These are phyloP conservation scores for Plantago coronopus DNA, from an alignment of 305 asterid species.

Conservation along the genomic window DNA sequence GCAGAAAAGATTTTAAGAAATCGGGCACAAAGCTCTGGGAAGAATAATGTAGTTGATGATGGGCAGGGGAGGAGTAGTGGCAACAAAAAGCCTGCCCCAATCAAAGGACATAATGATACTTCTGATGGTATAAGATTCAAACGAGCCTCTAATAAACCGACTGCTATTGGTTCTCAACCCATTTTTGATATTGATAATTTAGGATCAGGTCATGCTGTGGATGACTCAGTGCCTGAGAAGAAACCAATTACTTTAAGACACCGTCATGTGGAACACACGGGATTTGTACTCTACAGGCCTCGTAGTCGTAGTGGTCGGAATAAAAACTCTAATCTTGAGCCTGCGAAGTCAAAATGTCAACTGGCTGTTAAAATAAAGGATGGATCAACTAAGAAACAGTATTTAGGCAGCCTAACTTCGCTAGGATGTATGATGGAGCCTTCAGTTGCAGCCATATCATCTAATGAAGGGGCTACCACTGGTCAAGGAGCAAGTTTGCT, in stretches of 20 bases:
- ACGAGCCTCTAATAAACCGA: conserved; percentile 28
- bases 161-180: conserved; percentile 33
- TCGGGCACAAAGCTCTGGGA: conserved; percentile 30
- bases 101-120: conserved; percentile 35
- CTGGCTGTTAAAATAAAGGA: conserved; percentile 40
- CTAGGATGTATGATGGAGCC: conserved; percentile 33
- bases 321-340: conserved; percentile 42
- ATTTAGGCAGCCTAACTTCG: conserved; percentile 32
- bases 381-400: conserved; percentile 33
- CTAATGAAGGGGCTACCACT: conserved; percentile 29
- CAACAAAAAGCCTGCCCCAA: conserved; percentile 34
- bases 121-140: conserved; percentile 47
- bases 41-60: conserved; percentile 39
- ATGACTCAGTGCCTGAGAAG: conserved; percentile 37
- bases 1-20: conserved; percentile 37
- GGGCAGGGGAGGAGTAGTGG: conserved; percentile 34
- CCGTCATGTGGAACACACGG: conserved; percentile 29
- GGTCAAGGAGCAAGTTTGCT: conserved; percentile 38
- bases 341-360: conserved; percentile 33
- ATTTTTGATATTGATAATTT: conserved; percentile 36
- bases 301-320: conserved; percentile 33
- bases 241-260: conserved; percentile 43
- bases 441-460: conserved; percentile 35
- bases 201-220: conserved; percentile 29
- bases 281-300: conserved; percentile 34